Evolutionary conservation across 768 basidiomycete species (phyloP), one percentile per base, ranked within the genome.

Genomic region (Mycena metata): DNA sequence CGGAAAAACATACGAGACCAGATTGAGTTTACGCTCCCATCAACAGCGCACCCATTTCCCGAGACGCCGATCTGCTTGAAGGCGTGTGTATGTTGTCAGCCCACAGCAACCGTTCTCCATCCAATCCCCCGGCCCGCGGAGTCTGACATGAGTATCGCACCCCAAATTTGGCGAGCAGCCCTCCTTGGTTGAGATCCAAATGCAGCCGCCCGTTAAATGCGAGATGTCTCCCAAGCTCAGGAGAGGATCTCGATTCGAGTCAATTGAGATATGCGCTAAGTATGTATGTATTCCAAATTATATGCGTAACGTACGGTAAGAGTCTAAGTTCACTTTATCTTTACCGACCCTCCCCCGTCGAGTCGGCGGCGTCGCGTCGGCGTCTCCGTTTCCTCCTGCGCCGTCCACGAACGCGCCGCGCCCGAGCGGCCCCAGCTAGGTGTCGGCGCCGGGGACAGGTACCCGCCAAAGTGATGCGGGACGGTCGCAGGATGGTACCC

Each of bases 341-440:
- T 89, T 64, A 83, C 83, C 67, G 84, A 79, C 65, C 73, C 84
- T 43, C 89, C 88, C 60, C 85, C 84, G 73, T 89, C 88, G 50
- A 90, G 78, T 64, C 88, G 83, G 75, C 89, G 83, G 72, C 87
- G 79, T 74, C 89, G 83, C 41, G 82, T 78, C 50, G 85, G 83
- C 13, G 80, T 82, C 73, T 84, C 81, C 69, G 79, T 76, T 62
- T 84, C 86, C 66, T 83, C 82, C 62, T 83, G 57, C 82, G 70
- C 75, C 68, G 42, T 66, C 60, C 65, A 52, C 60, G 75, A 63
- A 61, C 77, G 83, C 82, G 63, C 41, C 35, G 30, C 55, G 11
- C 57, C 54, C 17, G 81, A 76, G 51, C 82, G 83, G 49, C 79
- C 78, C 83, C 85, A 89, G 59, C 79, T 79, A 26, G 85, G 83